phyloP scores from a whole-genome alignment of 2,329 filamentous ascomycete species.

The Neurospora crassa region DNA sequence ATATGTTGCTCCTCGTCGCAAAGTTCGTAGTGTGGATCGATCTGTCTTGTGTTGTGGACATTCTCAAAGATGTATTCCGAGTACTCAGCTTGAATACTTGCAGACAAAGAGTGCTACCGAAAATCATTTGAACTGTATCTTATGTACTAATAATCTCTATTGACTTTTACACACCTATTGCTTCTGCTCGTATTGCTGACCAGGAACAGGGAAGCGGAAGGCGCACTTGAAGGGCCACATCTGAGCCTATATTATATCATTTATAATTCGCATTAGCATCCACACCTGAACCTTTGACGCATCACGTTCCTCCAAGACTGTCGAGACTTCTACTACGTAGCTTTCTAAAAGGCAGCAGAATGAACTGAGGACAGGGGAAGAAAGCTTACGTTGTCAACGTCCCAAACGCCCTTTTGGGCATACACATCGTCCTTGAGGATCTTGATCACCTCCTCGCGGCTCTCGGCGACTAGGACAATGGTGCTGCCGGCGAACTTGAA shows the following conservation, averaged over 20 bases:
- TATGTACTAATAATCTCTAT: not conserved
- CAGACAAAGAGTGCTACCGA: too few relatives aligned
- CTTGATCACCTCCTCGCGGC: conserved; percentile 59
- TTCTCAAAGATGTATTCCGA: too few relatives aligned
- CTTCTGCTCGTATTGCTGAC: conserved; percentile 1
- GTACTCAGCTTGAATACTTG: too few relatives aligned
- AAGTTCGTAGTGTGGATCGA: too few relatives aligned
- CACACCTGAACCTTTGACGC: not conserved
- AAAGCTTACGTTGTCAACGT: conserved; percentile 52
- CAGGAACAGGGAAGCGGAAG: conserved; percentile 16
- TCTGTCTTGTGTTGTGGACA: too few relatives aligned
- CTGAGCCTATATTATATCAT: conserved; percentile 17
- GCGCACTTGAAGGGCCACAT: conserved; percentile 26
- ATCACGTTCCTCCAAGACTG: too few relatives aligned
- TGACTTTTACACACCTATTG: conserved; percentile 3
- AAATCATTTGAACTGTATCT: too few relatives aligned
- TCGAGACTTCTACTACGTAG: too few relatives aligned
- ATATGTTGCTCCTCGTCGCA: too few relatives aligned
- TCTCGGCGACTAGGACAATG: conserved; percentile 56
- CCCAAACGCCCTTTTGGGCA: conserved; percentile 64
- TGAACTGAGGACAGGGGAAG: conserved; percentile 20
- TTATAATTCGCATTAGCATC: not conserved
- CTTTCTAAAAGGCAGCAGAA: too few relatives aligned
- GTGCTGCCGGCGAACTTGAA: conserved; percentile 67
- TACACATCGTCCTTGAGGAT: conserved; percentile 66